phyloP scores from a whole-genome alignment of 305 asterid genomes.

The Ajuga reptans region DNA sequence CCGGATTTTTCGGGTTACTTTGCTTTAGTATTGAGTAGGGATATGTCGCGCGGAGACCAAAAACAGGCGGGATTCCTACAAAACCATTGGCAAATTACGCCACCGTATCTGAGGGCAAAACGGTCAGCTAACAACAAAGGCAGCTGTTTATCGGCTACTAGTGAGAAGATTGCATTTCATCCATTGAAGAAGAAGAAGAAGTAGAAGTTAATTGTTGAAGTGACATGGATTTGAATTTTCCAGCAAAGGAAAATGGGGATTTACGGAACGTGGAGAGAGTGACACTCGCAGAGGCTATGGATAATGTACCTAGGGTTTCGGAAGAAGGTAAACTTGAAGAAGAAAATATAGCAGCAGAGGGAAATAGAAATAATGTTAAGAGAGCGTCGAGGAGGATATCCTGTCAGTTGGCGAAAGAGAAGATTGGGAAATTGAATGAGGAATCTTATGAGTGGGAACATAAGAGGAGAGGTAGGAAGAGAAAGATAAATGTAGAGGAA shows the following conservation, averaged over 20 bases:
- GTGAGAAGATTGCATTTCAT: too few species aligned
- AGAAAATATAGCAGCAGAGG: conserved; percentile 1
- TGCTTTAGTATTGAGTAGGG: too few species aligned
- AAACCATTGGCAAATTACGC: neutral
- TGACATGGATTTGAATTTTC: conserved; percentile 30
- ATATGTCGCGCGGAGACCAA: neutral
- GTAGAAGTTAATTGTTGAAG: neutral
- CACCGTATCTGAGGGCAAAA: neutral
- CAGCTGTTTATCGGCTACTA: too few species aligned
- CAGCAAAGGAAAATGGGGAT: conserved; percentile 22
- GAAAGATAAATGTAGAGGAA: neutral
- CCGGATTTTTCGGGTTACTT: too few species aligned
- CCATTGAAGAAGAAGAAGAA: neutral
- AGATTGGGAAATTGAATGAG: conserved; percentile 26
- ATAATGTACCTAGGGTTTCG: neutral
- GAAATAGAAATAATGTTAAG: neutral
- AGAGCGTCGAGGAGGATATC: conserved; percentile 32
- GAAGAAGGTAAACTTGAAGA: neutral
- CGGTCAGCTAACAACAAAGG: neutral
- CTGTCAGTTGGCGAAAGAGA: conserved; percentile 29
- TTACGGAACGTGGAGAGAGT: neutral
- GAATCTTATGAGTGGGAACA: conserved; percentile 23
- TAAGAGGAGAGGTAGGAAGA: conserved; percentile 16
- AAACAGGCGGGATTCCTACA: conserved; percentile 11
- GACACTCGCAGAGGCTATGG: neutral